Evolutionary conservation across 495 filamentous ascomycete genomes (phyloP).

Genomic region (Aspergillus mulundensis): DNA sequence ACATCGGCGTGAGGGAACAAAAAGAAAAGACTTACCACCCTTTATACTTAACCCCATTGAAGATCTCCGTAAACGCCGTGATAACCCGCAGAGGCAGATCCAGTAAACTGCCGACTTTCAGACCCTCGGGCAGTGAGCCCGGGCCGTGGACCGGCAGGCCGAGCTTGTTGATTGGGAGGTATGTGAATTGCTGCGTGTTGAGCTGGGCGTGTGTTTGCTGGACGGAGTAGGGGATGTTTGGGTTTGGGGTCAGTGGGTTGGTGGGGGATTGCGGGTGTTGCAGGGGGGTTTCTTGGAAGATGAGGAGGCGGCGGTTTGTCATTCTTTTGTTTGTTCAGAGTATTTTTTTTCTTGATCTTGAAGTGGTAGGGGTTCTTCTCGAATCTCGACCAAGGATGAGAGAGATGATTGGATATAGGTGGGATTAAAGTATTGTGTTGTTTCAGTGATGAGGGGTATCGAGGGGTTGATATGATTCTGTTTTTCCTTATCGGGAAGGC

Average conservation of each 20-base stretch:
- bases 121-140: slow-evolving; percentile 27
- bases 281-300: slow-evolving; percentile 13
- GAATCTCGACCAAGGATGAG: neutral
- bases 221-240: slow-evolving; percentile 25
- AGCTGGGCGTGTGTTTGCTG: slow-evolving; percentile 27
- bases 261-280: neutral
- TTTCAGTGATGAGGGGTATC: neutral
- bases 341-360: neutral
- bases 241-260: neutral
- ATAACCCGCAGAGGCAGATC: slow-evolving; percentile 38
- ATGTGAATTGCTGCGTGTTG: slow-evolving; percentile 27
- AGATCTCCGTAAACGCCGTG: slow-evolving; percentile 42
- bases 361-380: too few relatives aligned
- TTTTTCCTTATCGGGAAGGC: slow-evolving; percentile 1
- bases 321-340: slow-evolving; percentile 5
- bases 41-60: slow-evolving; percentile 44
- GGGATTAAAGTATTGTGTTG: too few relatives aligned
- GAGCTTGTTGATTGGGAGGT: slow-evolving; percentile 41
- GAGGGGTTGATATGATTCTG: neutral
- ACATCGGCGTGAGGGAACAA: neutral
- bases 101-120: slow-evolving; percentile 14
- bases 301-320: slow-evolving; percentile 12
- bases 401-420: neutral
- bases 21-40: slow-evolving; percentile 33
- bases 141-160: slow-evolving; percentile 39